Percentiles rank a stretch among this genome's conserved stretches.
Conservation (phyloP, 495 filamentous ascomycete genomes). For the Haplographium delicatum region DNA sequence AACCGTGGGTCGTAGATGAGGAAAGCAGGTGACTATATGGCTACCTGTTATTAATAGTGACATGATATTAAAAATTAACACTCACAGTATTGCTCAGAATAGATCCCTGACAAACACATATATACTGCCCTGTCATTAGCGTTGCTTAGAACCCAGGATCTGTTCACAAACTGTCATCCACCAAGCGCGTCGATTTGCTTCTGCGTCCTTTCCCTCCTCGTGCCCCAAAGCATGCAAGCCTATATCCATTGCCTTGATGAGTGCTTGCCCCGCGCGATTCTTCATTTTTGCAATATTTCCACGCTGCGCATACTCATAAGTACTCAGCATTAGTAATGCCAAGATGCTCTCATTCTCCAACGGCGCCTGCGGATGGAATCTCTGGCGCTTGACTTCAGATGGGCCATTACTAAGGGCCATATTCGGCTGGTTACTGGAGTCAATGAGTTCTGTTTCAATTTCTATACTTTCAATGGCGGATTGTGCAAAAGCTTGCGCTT, state of each 20-base stretch:
- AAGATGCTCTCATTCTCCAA: constrained; percentile 51
- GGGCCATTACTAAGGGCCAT: constrained; percentile 45
- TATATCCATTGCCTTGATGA: constrained; percentile 48
- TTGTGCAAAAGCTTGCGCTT: constrained; percentile 51
- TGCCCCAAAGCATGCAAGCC: constrained; percentile 44
- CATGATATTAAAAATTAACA: constrained; percentile 2
- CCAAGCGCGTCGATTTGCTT: constrained; percentile 53
- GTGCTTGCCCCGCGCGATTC: constrained; percentile 50
- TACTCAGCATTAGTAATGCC: constrained; percentile 49
- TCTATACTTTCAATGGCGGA: constrained; percentile 49
- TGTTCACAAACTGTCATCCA: constrained; percentile 52
- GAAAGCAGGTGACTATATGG: constrained; percentile 45
- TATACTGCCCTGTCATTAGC: no score
- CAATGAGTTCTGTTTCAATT: constrained; percentile 49
- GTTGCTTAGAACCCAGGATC: no score
- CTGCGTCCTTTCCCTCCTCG: constrained; percentile 42
- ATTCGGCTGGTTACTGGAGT: constrained; percentile 47
- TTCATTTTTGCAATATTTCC: constrained; percentile 60
- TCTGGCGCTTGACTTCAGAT: constrained; percentile 37
- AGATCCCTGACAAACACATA: constrained; percentile 53
- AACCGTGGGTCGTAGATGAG: constrained; percentile 53
- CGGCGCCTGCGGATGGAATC: constrained; percentile 46
- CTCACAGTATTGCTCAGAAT: constrained; percentile 56
- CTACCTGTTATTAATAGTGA: constrained; percentile 19
- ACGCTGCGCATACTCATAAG: constrained; percentile 57